A percentile compares a stretch with the other conserved stretches of the same genome.
These are phyloP conservation scores for Podaxis pistillaris DNA, from an alignment of 768 basidiomycete species.

Conservation along the genomic window DNA sequence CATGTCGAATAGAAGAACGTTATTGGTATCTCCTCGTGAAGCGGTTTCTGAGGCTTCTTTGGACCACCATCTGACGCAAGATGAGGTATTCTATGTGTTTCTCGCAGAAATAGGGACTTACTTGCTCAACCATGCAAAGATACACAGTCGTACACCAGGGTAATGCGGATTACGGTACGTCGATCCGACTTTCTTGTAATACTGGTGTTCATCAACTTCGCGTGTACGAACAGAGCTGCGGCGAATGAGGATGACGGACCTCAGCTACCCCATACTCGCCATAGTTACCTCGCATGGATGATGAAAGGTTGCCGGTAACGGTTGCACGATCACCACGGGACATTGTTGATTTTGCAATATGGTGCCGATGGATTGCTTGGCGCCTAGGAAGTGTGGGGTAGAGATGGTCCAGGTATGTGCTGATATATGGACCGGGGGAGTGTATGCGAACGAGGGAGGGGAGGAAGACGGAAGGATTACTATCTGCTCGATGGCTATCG, in stretches of 20 bases:
- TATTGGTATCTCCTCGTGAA: constrained; percentile 12
- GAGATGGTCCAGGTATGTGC: no score
- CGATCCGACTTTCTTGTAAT: constrained; percentile 62
- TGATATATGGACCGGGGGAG: no score
- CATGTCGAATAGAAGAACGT: constrained; percentile 54
- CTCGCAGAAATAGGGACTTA: constrained; percentile 18
- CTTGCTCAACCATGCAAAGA: constrained; percentile 54
- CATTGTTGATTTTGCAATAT: constrained; percentile 20
- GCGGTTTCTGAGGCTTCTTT: constrained; percentile 26
- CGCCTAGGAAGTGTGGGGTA: no score
- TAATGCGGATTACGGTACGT: constrained; percentile 76
- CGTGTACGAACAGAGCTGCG: neutral
- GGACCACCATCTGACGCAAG: constrained; percentile 33
- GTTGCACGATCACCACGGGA: constrained; percentile 33
- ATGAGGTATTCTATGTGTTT: neutral
- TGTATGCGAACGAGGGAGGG: no score
- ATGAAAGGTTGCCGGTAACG: constrained; percentile 32
- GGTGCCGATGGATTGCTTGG: no score
- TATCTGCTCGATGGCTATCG: no score
- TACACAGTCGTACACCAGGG: constrained; percentile 57
- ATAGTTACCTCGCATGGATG: constrained; percentile 41
- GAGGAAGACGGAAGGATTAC: no score
- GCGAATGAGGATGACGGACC: constrained; percentile 26
- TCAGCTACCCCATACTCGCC: constrained; percentile 53
- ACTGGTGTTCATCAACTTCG: constrained; percentile 32